phyloP scores from a whole-genome alignment of 805 yeast genomes.

The Yarrowia bubula region DNA sequence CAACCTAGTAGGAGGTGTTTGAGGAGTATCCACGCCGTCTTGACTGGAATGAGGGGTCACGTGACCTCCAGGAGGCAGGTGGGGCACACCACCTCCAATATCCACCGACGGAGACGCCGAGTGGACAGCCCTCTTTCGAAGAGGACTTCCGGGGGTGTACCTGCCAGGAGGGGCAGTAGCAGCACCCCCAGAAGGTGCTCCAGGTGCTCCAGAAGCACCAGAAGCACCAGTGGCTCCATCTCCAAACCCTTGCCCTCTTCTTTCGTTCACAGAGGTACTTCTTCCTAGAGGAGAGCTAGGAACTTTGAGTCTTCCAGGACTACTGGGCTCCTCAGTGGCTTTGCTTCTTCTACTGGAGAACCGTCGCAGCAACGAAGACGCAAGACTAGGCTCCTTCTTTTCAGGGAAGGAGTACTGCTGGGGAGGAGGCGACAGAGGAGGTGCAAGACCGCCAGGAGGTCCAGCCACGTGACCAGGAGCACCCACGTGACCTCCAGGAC shows the following conservation, averaged over 20 bases:
- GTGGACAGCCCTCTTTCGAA: constrained; percentile 16
- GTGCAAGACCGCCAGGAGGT: too few relatives aligned
- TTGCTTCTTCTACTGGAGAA: constrained; percentile 30
- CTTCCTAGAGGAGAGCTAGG: constrained; percentile 28
- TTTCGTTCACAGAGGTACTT: constrained; percentile 31
- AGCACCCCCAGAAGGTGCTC: too few relatives aligned
- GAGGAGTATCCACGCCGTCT: background rate
- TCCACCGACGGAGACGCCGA: constrained; percentile 25
- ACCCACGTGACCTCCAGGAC: too few relatives aligned
- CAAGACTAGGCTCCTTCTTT: constrained; percentile 29
- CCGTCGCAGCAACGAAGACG: constrained; percentile 32
- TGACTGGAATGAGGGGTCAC: background rate
- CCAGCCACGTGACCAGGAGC: too few relatives aligned
- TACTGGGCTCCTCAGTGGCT: background rate
- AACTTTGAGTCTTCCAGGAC: constrained; percentile 1
- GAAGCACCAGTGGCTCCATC: too few relatives aligned
- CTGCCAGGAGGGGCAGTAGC: background rate
- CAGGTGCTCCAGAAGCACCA: too few relatives aligned
- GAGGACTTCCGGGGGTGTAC: constrained; percentile 19
- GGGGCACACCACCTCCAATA: background rate
- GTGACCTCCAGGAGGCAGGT: background rate
- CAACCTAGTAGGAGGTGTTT: background rate
- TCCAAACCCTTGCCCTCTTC: too few relatives aligned
- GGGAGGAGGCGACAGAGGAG: constrained; percentile 16
- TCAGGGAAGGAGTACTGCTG: constrained; percentile 24